Evolutionary conservation across 2,329 filamentous ascomycete species (phyloP).

Genomic region (Aspergillus aculeatinus): DNA sequence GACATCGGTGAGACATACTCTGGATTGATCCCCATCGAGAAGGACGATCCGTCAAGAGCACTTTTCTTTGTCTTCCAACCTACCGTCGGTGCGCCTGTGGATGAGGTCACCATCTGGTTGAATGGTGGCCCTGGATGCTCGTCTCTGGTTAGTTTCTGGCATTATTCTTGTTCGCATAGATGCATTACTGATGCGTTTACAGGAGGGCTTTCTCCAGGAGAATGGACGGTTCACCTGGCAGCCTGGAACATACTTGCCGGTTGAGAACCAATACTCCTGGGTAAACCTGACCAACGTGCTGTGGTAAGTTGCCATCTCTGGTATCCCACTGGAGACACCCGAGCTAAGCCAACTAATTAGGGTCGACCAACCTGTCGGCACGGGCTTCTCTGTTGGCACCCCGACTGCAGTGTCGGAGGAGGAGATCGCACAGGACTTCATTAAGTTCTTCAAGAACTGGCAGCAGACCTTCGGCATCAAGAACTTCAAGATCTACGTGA

Average conservation of each 20-base stretch:
- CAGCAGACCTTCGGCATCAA: conserved; percentile 67
- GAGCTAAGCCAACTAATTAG: conserved; percentile 9
- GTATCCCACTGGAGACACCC: neutral
- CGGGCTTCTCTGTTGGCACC: conserved; percentile 67
- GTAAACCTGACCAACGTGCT: conserved; percentile 73
- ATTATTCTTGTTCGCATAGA: neutral
- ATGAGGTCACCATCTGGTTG: conserved; percentile 45
- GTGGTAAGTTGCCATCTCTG: conserved; percentile 55
- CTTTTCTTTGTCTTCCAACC: conserved; percentile 54
- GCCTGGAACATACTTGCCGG: conserved; percentile 65
- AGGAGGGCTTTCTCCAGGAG: conserved; percentile 71
- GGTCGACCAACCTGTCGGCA: conserved; percentile 50
- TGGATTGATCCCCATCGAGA: conserved; percentile 55
- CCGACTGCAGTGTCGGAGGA: conserved; percentile 65
- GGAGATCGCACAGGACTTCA: conserved; percentile 68
- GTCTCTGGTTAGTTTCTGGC: neutral
- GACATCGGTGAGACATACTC: conserved; percentile 59
- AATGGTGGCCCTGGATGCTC: conserved; percentile 57
- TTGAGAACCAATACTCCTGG: conserved; percentile 71
- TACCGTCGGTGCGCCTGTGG: conserved; percentile 43
- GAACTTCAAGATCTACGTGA: conserved; percentile 69
- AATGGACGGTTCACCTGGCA: conserved; percentile 74
- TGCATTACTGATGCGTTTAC: conserved; percentile 43
- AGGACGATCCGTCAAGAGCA: conserved; percentile 42
- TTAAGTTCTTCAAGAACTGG: conserved; percentile 79